Conservation (phyloP, 257 asterid species). For the Nicotiana knightiana region DNA sequence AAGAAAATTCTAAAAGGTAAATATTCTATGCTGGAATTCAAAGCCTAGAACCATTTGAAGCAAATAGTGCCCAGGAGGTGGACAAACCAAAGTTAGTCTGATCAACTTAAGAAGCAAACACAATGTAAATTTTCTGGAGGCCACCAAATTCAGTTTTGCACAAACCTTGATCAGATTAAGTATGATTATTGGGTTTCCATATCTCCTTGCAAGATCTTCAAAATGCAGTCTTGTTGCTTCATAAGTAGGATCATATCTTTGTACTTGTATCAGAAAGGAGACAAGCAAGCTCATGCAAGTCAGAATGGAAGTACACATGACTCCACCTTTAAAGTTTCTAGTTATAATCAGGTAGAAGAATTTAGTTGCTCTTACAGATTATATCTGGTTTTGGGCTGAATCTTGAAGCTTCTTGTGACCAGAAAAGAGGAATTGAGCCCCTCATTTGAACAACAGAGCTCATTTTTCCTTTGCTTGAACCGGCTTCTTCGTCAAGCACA, state of each 20-base stretch:
- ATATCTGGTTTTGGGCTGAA: conserved; percentile 99
- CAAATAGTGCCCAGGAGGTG: not conserved
- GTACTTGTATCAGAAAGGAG: conserved; percentile 49
- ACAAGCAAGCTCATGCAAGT: conserved; percentile 5
- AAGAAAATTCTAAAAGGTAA: not conserved
- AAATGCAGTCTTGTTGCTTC: conserved; percentile 93
- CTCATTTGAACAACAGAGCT: conserved; percentile 99
- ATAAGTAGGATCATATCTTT: conserved; percentile 98
- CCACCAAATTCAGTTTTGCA: not conserved
- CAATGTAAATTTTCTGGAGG: conserved; percentile 1
- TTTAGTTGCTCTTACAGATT: conserved; percentile 55
- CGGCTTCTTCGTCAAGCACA: conserved; percentile 96
- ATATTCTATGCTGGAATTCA: not conserved
- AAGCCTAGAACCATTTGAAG: not conserved
- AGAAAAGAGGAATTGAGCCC: conserved; percentile 99
- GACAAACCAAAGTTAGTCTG: not conserved
- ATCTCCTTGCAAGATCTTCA: conserved; percentile 91
- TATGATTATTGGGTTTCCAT: conserved; percentile 90
- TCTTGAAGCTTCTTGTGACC: conserved; percentile 99
- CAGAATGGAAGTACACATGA: not conserved
- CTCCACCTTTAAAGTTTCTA: conserved; percentile 7
- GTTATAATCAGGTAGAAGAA: conserved; percentile 6
- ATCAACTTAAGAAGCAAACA: not conserved
- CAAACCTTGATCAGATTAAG: conserved; percentile 95
- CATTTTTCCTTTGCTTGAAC: conserved; percentile 92